A percentile compares a stretch with the other conserved stretches of the same genome.
These are phyloP conservation scores for Acanthamoeba triangularis DNA, from an alignment of 208 protist species.

Conservation along the genomic window DNA sequence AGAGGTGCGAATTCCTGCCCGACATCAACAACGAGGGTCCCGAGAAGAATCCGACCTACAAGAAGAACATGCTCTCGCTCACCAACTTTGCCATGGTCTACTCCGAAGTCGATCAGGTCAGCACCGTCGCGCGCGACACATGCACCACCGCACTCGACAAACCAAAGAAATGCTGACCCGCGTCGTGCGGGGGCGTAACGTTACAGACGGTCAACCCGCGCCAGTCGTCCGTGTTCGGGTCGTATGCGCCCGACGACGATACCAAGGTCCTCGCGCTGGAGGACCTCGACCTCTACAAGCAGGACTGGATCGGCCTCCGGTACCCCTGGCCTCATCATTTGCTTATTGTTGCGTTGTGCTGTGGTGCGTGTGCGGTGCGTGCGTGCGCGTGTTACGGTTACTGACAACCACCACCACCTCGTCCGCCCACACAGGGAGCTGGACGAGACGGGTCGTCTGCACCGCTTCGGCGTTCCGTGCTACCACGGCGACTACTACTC, in stretches of 20 bases:
- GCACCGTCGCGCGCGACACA: background rate
- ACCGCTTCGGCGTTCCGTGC: constrained; percentile 27
- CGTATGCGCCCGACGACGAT: constrained; percentile 23
- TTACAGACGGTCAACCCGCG: constrained; percentile 55
- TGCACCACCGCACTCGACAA: background rate
- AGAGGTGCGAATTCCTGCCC: constrained; percentile 47
- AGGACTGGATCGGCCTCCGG: constrained; percentile 79
- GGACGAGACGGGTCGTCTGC: constrained; percentile 53
- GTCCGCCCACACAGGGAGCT: constrained; percentile 64
- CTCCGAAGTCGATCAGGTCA: constrained; percentile 55
- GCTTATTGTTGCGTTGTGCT: background rate
- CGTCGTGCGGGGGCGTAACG: background rate
- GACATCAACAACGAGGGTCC: constrained; percentile 70
- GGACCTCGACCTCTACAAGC: constrained; percentile 70
- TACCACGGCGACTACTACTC: constrained; percentile 76
- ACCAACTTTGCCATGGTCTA: constrained; percentile 70
- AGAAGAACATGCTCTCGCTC: constrained; percentile 64
- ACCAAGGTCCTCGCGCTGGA: constrained; percentile 32
- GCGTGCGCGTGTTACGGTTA: background rate
- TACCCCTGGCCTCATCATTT: background rate
- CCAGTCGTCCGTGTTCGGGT: constrained; percentile 20
- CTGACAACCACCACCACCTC: constrained; percentile 64
- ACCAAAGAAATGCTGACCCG: too few relatives aligned
- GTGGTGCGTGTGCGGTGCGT: background rate
- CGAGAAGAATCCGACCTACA: constrained; percentile 65